These are phyloP conservation scores for Cyberlindnera japonica DNA, from an alignment of 805 yeast genomes.

Conservation along the genomic window DNA sequence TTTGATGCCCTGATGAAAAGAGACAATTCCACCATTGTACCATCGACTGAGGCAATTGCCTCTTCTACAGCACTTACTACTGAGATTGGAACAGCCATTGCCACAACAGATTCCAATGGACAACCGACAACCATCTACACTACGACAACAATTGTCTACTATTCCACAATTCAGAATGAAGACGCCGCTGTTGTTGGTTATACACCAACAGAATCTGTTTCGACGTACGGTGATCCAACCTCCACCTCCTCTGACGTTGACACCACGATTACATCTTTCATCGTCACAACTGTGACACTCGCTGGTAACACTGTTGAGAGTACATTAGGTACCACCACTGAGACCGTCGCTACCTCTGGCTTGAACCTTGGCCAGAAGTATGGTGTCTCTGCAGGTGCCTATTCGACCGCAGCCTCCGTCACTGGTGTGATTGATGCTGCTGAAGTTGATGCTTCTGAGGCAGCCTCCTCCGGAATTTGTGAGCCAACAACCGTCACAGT, in stretches of 20 bases:
- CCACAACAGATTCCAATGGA: slow-evolving; percentile 24
- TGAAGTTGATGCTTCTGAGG: no score
- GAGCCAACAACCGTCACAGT: slow-evolving; percentile 19
- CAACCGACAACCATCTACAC: slow-evolving; percentile 44
- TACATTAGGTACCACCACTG: slow-evolving; percentile 22
- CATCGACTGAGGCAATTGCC: slow-evolving; percentile 1
- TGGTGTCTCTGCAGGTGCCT: slow-evolving; percentile 6
- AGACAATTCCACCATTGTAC: slow-evolving; percentile 14
- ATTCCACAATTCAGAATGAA: slow-evolving; percentile 54
- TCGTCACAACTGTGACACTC: slow-evolving; percentile 29
- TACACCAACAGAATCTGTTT: slow-evolving; percentile 15
- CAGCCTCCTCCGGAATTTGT: slow-evolving; percentile 3
- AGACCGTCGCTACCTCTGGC: slow-evolving; percentile 10
- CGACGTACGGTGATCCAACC: slow-evolving; percentile 12
- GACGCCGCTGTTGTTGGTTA: slow-evolving; percentile 49
- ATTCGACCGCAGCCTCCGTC: slow-evolving; percentile 4
- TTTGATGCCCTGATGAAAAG: slow-evolving; percentile 23
- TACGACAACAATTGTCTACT: slow-evolving; percentile 37
- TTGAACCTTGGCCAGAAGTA: slow-evolving; percentile 1
- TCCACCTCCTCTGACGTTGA: slow-evolving; percentile 4
- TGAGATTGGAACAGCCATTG: slow-evolving; percentile 19
- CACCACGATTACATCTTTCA: slow-evolving; percentile 45
- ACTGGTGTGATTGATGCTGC: slow-evolving; percentile 4
- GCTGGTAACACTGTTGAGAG: slow-evolving; percentile 41
- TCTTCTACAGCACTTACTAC: slow-evolving; percentile 16